Evolutionary conservation across 2,329 filamentous ascomycete species (phyloP), one percentile per base, ranked within the genome.

Genomic region (Nemania serpens): DNA sequence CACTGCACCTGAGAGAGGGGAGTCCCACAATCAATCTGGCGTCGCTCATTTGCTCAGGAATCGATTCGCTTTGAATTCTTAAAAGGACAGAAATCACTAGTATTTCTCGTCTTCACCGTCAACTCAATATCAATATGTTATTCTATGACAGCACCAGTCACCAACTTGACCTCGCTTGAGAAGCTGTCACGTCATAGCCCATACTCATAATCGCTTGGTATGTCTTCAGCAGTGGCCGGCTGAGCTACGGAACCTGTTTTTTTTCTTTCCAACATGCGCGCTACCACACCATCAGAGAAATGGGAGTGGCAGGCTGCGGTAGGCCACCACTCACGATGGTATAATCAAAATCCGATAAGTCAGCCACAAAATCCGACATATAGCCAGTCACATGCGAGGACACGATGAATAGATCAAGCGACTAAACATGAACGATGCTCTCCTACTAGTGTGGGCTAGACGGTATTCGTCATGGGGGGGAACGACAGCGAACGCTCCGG

Each of bases 271-370:
- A 15, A 22, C 13, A 17, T 55, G 25, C 22, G 43, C 22, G 33
- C 18, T 46, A 20, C 45, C 43, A 37, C 43, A 47, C 49, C 39
- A 25, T 39, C 11, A 39, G 4, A 39, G 11, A n/a, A 53, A 57
- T 45, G n/a, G 20, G 45, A 11, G 53, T 47, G 42, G 47, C 52
- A 52, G 29, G 34, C 42, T 57, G 18, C 20, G 18, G 5, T 48
- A 47, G 47, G 52, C 34, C 22, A 20, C 9, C 34, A 18, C 13
- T 13, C 6, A 54, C 41, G 29, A 25, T 42, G 42, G 37, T 41
- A 41, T 18, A 29, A 37, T 20, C 41, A 43, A 47, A 12, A 22
- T 51, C 25, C 34, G n/a, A 43, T 34, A 20, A 29, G 6, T 25
- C 33, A 45, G 49, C 55, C 43, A 53, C 20, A 11, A 20, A 49